Evolutionary conservation across 2,329 filamentous ascomycete genomes (phyloP).

Genomic region (Cladosporium halotolerans): DNA sequence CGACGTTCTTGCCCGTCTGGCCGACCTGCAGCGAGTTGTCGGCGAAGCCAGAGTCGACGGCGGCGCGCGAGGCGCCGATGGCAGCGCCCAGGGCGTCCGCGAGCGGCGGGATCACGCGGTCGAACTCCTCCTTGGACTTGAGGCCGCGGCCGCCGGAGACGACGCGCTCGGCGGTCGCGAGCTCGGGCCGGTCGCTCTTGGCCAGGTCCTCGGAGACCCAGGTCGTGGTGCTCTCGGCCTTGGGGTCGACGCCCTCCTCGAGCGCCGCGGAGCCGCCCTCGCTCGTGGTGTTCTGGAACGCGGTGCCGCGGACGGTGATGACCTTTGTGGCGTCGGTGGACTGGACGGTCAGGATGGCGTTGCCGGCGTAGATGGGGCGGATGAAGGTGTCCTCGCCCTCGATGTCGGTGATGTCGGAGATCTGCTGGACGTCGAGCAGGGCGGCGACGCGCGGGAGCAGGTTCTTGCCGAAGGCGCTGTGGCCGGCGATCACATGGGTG

Average conservation of each 20-base stretch:
- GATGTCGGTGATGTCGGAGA: constrained; percentile 84
- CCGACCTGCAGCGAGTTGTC: constrained; percentile 98
- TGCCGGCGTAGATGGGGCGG: constrained; percentile 94
- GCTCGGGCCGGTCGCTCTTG: constrained; percentile 88
- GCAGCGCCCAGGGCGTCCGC: constrained; percentile 92
- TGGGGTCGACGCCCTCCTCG: constrained; percentile 78
- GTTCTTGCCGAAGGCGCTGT: constrained; percentile 96
- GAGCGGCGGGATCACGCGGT: constrained; percentile 82
- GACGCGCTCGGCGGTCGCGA: constrained; percentile 80
- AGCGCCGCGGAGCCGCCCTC: constrained; percentile 69
- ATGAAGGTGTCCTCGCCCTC: constrained; percentile 91
- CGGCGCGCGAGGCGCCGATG: constrained; percentile 87
- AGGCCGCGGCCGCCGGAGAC: constrained; percentile 91
- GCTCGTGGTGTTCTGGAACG: constrained; percentile 70
- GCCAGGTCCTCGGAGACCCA: constrained; percentile 93
- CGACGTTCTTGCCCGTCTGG: constrained; percentile 97
- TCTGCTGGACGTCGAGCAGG: constrained; percentile 82
- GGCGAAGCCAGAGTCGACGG: constrained; percentile 93
- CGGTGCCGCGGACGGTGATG: constrained; percentile 86
- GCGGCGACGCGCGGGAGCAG: constrained; percentile 86
- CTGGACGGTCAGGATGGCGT: constrained; percentile 93
- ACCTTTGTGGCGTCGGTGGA: constrained; percentile 80
- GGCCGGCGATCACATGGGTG: constrained; percentile 82
- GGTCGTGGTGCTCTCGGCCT: constrained; percentile 64
- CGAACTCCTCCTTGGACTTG: constrained; percentile 97